Percentiles rank a stretch among this genome's conserved stretches.
phyloP scores from a whole-genome alignment of 257 asterid genomes.

The Eustoma russellianum region DNA sequence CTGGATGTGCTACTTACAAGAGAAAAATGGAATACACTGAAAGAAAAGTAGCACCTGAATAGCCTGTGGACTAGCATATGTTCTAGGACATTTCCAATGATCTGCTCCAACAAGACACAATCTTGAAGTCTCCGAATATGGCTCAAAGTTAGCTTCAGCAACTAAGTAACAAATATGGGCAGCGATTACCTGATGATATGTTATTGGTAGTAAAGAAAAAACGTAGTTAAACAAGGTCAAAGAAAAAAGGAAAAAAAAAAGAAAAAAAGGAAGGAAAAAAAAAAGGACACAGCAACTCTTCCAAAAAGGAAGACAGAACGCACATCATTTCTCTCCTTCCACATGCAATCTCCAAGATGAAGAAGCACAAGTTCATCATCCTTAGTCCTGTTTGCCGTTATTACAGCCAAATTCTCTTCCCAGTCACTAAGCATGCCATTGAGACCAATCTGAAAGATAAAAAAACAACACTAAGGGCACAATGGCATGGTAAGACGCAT shows the following conservation, averaged over 20 bases:
- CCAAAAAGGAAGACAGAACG: constrained; percentile 8
- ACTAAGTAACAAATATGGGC: constrained; percentile 96
- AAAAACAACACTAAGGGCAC: neutral
- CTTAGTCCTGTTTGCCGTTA: constrained; percentile 90
- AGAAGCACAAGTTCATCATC: constrained; percentile 92
- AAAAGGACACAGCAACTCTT: neutral
- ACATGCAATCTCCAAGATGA: constrained; percentile 95
- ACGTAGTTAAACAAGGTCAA: constrained; percentile 5
- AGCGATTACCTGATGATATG: constrained; percentile 55
- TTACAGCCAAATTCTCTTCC: constrained; percentile 96
- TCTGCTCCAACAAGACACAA: constrained; percentile 95
- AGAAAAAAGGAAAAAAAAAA: too few relatives aligned
- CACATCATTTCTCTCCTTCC: constrained; percentile 96
- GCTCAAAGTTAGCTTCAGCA: constrained; percentile 86
- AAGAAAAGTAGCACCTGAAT: constrained; percentile 65
- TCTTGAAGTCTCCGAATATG: constrained; percentile 80
- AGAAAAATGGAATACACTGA: constrained; percentile 6
- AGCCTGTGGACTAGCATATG: constrained; percentile 92
- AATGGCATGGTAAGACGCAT: neutral
- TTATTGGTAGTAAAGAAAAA: constrained; percentile 5
- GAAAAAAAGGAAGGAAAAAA: too few relatives aligned
- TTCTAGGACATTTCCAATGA: constrained; percentile 85
- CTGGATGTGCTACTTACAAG: neutral
- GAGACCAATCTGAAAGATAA: constrained; percentile 39
- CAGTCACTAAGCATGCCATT: constrained; percentile 87